Evolutionary conservation across 257 asterid species (phyloP).

Genomic region (Pogostemon cablin): DNA sequence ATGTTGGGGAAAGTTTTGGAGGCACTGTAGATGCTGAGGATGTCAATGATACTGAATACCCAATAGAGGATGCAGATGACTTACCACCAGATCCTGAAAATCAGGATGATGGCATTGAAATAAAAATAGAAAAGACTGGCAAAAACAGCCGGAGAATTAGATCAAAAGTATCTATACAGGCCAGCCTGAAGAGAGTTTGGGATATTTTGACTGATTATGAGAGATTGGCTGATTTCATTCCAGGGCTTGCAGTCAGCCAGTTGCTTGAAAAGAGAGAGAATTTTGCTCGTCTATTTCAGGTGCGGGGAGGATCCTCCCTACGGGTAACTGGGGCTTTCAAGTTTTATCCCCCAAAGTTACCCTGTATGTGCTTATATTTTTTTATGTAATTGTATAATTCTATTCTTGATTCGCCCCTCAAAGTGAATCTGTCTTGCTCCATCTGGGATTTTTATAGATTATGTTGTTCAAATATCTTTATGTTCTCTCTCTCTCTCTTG

Average conservation of each 20-base stretch:
- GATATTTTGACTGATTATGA: slow-evolving; percentile 78
- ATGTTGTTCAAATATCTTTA: background rate
- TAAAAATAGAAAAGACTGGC: slow-evolving; percentile 61
- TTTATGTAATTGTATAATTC: background rate
- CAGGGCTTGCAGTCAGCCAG: slow-evolving; percentile 80
- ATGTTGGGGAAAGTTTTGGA: slow-evolving; percentile 33
- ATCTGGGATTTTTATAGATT: background rate
- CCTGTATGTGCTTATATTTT: background rate
- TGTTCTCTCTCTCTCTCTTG: background rate
- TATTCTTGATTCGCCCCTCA: background rate
- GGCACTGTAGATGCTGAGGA: slow-evolving; percentile 33
- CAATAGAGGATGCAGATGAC: slow-evolving; percentile 35
- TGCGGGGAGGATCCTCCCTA: slow-evolving; percentile 12
- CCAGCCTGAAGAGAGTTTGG: slow-evolving; percentile 69
- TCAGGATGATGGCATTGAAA: slow-evolving; percentile 43
- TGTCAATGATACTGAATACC: slow-evolving; percentile 26
- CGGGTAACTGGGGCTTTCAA: too few relatives aligned
- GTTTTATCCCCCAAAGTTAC: too few relatives aligned
- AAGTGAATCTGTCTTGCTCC: too few relatives aligned
- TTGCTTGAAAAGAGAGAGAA: slow-evolving; percentile 70
- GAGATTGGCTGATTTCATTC: slow-evolving; percentile 78
- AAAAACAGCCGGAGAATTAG: slow-evolving; percentile 60
- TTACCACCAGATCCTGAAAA: slow-evolving; percentile 35
- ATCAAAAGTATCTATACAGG: slow-evolving; percentile 61
- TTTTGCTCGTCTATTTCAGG: slow-evolving; percentile 82